phyloP scores from a whole-genome alignment of 1,284 basidiomycete species.

The Trichosporon coremiiforme region DNA sequence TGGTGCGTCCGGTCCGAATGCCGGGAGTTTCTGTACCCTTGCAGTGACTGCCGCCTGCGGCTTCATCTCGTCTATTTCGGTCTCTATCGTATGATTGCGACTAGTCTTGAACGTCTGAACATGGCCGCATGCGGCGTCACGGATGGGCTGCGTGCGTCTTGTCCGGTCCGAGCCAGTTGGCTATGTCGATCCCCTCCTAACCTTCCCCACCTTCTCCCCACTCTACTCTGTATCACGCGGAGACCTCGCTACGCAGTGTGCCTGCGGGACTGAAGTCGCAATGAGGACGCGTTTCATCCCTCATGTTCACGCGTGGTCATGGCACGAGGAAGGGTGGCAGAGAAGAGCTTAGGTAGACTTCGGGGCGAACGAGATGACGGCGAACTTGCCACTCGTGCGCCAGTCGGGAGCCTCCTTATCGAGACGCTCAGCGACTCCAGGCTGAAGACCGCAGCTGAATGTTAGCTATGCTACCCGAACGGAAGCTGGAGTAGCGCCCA shows the following conservation, averaged over 20 bases:
- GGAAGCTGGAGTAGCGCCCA: no score
- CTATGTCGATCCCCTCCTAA: neutral
- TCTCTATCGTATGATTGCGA: conserved; percentile 1
- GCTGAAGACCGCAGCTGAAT: conserved; percentile 47
- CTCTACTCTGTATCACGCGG: neutral
- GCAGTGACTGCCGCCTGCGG: neutral
- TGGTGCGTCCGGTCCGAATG: neutral
- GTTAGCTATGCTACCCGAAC: neutral
- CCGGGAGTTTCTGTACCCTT: neutral
- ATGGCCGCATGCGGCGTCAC: neutral
- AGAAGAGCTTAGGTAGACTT: neutral
- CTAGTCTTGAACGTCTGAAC: neutral
- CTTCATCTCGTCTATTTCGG: conserved; percentile 7
- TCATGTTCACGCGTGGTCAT: neutral
- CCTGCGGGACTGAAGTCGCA: neutral
- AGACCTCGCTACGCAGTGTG: neutral
- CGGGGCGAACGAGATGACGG: conserved; percentile 48
- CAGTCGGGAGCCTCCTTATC: conserved; percentile 46
- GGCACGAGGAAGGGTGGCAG: no score
- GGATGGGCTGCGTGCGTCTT: neutral
- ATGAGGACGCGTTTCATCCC: neutral
- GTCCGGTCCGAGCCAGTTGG: neutral
- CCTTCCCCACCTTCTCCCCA: neutral
- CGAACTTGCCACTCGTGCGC: conserved; percentile 54
- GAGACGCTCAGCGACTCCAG: conserved; percentile 46